Evolutionary conservation across 75 land plant genomes (phyloP).

Genomic region (Cupressus sempervirens): DNA sequence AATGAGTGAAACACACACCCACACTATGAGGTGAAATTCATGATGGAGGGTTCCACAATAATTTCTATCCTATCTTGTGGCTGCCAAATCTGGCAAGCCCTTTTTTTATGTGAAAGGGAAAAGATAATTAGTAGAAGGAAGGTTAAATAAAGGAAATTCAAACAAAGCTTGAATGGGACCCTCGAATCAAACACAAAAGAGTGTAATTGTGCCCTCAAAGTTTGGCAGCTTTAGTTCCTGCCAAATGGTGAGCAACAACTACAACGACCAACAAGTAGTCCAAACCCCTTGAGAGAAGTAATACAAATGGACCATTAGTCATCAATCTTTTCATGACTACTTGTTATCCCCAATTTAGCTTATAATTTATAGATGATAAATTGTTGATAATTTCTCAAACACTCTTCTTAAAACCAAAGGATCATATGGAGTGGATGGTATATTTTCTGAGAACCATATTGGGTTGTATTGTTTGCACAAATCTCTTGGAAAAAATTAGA

Average conservation of each 20-base stretch:
- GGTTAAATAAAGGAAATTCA: no score
- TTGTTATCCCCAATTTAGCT: slow-evolving; percentile 24
- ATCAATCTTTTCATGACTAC: slow-evolving; percentile 88
- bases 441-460: slow-evolving; percentile 43
- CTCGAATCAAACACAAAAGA: slow-evolving; percentile 91
- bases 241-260: slow-evolving; percentile 75
- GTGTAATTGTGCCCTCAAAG: slow-evolving; percentile 91
- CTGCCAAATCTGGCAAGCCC: slow-evolving; percentile 95
- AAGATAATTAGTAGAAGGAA: background rate
- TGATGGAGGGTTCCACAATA: slow-evolving; percentile 84
- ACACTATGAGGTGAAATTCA: slow-evolving; percentile 88
- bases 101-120: slow-evolving; percentile 15
- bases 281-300: slow-evolving; percentile 88
- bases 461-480: slow-evolving; percentile 53
- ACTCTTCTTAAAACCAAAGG: slow-evolving; percentile 36
- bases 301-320: slow-evolving; percentile 98
- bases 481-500: slow-evolving; percentile 28
- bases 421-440: no score
- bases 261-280: slow-evolving; percentile 94
- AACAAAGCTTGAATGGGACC: slow-evolving; percentile 21
- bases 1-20: slow-evolving; percentile 38
- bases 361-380: background rate
- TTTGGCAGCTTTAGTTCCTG: slow-evolving; percentile 63
- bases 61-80: slow-evolving; percentile 87
- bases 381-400: slow-evolving; percentile 39